phyloP scores from a whole-genome alignment of 202 grass and related monocot species.

The Schoenoplectus triqueter region DNA sequence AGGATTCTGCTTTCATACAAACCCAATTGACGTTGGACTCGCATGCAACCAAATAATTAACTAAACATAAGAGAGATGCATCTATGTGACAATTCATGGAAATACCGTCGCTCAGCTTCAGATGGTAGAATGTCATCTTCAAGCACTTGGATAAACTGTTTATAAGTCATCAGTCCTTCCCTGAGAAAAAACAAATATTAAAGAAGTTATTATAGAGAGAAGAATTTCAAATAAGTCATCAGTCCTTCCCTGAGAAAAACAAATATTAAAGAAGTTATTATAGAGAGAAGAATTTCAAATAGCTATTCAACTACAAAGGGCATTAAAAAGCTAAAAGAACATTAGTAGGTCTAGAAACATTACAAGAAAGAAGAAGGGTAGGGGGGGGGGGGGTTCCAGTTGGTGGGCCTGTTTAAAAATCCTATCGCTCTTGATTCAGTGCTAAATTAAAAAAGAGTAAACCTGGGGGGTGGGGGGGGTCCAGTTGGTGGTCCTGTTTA shows the following conservation, averaged over 20 bases:
- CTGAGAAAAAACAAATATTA: conserved; percentile 46
- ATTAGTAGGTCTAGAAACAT: conserved; percentile 3
- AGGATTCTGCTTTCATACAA: background rate
- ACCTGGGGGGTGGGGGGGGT: too few species aligned
- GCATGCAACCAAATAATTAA: conserved; percentile 20
- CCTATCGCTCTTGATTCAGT: too few species aligned
- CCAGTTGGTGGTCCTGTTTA: background rate
- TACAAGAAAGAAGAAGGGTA: background rate
- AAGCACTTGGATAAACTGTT: conserved; percentile 97
- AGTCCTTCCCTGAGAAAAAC: conserved; percentile 81
- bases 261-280: conserved; percentile 30
- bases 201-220: conserved; percentile 27
- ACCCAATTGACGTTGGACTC: background rate
- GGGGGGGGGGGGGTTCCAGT: background rate
- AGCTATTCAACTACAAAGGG: background rate
- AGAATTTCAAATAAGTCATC: conserved; percentile 50
- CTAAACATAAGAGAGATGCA: background rate
- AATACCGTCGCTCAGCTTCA: conserved; percentile 92
- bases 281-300: background rate
- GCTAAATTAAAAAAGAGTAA: too few species aligned
- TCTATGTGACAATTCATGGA: conserved; percentile 7
- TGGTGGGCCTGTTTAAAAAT: background rate
- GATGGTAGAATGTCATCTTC: conserved; percentile 95
- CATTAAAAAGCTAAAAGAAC: conserved; percentile 18
- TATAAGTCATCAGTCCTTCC: conserved; percentile 98